A percentile compares a stretch with the other conserved stretches of the same genome.
These are phyloP conservation scores for Phytophthora pini DNA, from an alignment of 352 stramenopile species.

Conservation along the genomic window DNA sequence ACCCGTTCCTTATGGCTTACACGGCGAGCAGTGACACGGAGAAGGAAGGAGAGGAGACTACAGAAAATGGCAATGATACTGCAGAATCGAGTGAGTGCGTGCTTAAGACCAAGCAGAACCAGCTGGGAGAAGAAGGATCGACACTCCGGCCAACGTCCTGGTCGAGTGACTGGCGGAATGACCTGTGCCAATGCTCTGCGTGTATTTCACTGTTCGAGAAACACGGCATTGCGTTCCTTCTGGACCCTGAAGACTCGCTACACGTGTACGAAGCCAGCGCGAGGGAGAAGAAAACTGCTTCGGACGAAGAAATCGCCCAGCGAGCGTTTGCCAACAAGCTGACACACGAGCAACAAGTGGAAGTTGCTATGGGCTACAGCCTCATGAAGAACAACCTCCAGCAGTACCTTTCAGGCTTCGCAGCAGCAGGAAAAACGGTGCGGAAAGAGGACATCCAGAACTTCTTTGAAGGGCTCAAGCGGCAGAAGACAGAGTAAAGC, in stretches of 20 bases:
- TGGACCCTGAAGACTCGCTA: constrained; percentile 68
- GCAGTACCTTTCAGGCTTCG: constrained; percentile 68
- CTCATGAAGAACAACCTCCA: constrained; percentile 79
- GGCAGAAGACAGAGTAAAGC: constrained; percentile 52
- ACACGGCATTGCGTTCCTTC: constrained; percentile 61
- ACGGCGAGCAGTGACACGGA: constrained; percentile 36
- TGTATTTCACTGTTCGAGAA: constrained; percentile 60
- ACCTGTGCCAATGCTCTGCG: constrained; percentile 60
- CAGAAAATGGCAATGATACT: constrained; percentile 8
- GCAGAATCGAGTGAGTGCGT: constrained; percentile 28
- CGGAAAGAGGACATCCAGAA: constrained; percentile 72
- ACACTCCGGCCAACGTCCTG: constrained; percentile 65
- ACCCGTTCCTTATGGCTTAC: constrained; percentile 71
- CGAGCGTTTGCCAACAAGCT: constrained; percentile 62
- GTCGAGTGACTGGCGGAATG: constrained; percentile 63
- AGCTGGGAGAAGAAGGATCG: constrained; percentile 25
- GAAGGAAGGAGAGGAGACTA: constrained; percentile 8
- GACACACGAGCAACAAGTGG: constrained; percentile 75
- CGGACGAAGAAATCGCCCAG: constrained; percentile 50
- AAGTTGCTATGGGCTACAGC: constrained; percentile 76
- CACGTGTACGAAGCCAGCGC: constrained; percentile 68
- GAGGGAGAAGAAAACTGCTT: constrained; percentile 44
- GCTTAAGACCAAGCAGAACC: constrained; percentile 44
- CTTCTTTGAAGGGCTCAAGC: constrained; percentile 78
- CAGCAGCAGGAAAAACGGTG: constrained; percentile 65